Base-by-base conservation (phyloP, 225 moss, liverwort and hornwort species). In the Anthoceros angustus region DNA sequence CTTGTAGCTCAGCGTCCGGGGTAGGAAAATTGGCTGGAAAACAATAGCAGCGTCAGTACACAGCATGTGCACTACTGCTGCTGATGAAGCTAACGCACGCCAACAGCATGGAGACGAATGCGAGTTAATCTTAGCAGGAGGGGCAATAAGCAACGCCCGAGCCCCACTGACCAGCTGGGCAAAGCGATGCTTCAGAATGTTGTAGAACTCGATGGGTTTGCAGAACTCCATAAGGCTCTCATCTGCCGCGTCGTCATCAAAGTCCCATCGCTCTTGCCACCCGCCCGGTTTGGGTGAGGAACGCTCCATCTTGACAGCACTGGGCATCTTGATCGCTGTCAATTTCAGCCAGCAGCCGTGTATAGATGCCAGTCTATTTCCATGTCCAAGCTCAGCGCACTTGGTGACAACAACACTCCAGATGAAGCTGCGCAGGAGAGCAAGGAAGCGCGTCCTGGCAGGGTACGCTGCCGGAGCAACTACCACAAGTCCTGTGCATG, bases 141-240 rank as follows among this genome's bases (percentile, higher is more conserved):
- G 32, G 32, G 32, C 32, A 32, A 4, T 1, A 32, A 32, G 32
- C 18, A 9, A 55, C 55, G 7, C n/a, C 4, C 5, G 16, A 8
- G 7, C 18, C 1, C n/a, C 7, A 55, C 55, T 23, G 10, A 55
- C 55, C 55, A 55, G n/a, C n/a, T 55, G 55, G 18, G 55, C 23
- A 55, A 55, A 55, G 10, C 55, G 55, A 55, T 55, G 55, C 23
- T 55, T 55, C 55, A 55, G 18, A 23, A 55, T 55, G 23, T 20
- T 55, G 55, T 55, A 55, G 18, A 55, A 55, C 55, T 55, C 55
- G 4, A 55, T 55, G 2, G 55, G 55, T 15, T 55, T 55, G 55
- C 55, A 55, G 55, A 55, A 55, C 55, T 55, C 55, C 55, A 55
- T 55, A 15, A 55, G 55, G n/a, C 14, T 55, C 55, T 55, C 55